Conservation (phyloP, 257 asterid genomes). For the Misopates orontium region DNA sequence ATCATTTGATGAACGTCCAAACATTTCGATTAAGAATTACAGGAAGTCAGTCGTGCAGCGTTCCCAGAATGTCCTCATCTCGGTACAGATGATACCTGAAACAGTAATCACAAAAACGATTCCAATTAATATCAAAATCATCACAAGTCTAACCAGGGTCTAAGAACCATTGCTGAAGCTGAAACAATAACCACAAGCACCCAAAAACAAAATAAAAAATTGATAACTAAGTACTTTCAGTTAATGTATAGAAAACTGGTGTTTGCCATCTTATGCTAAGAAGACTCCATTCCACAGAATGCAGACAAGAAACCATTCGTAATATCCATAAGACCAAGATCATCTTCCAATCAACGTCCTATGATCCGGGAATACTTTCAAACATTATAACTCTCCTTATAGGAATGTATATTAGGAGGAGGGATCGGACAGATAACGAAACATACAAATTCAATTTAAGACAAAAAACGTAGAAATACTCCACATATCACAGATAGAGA, state of each 20-base stretch:
- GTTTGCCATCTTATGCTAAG: background rate
- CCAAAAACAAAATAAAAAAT: background rate
- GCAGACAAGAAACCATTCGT: too few species aligned
- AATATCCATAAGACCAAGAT: too few species aligned
- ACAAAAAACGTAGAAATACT: too few species aligned
- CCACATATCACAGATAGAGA: too few species aligned
- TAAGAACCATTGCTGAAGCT: background rate
- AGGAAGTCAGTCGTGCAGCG: conserved; percentile 25
- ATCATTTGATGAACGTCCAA: too few species aligned
- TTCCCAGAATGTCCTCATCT: conserved; percentile 31
- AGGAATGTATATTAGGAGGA: too few species aligned
- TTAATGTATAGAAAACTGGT: background rate
- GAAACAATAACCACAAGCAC: background rate
- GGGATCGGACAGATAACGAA: too few species aligned
- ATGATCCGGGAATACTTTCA: too few species aligned
- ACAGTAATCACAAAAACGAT: background rate
- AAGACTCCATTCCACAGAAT: too few species aligned
- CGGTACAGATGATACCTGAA: conserved; percentile 33
- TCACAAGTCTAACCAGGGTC: background rate
- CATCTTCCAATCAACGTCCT: too few species aligned
- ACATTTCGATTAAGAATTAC: background rate
- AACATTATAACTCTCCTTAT: too few species aligned
- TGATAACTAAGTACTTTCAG: background rate
- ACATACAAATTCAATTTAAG: too few species aligned
- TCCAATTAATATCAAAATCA: background rate